These are phyloP conservation scores for Hondaea fermentalgiana DNA, from an alignment of 108 stramenopile species.

Conservation along the genomic window DNA sequence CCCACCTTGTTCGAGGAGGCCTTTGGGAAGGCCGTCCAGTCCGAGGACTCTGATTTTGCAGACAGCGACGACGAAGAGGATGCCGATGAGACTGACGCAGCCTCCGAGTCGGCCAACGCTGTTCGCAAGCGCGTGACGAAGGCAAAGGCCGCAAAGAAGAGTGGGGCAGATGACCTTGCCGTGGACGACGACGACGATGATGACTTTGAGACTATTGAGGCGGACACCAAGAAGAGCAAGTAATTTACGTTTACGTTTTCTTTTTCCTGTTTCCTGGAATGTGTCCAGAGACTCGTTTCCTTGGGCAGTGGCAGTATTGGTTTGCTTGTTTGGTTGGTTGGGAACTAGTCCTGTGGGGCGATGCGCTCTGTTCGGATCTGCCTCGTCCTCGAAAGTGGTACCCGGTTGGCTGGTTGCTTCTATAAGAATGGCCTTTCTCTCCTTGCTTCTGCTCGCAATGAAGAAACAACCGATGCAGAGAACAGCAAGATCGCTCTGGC, in stretches of 20 bases:
- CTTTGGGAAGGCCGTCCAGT: background rate
- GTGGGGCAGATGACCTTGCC: background rate
- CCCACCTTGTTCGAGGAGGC: constrained; percentile 28
- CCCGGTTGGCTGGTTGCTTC: too few relatives aligned
- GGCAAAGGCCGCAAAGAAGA: background rate
- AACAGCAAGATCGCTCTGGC: too few relatives aligned
- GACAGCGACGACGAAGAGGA: constrained; percentile 22
- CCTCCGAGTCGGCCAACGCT: background rate
- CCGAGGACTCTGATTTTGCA: constrained; percentile 18
- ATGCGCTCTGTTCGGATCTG: too few relatives aligned
- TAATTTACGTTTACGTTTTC: background rate
- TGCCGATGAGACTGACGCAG: background rate
- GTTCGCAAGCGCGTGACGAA: background rate
- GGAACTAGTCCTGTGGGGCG: too few relatives aligned
- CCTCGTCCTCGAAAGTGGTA: too few relatives aligned
- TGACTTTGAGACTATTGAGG: background rate
- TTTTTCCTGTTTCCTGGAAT: too few relatives aligned
- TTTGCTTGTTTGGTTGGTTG: too few relatives aligned
- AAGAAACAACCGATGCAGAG: too few relatives aligned
- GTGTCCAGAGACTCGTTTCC: too few relatives aligned
- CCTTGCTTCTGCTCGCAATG: too few relatives aligned
- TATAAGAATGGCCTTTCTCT: too few relatives aligned
- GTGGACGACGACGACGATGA: background rate
- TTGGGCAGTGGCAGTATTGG: too few relatives aligned
- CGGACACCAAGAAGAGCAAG: background rate